phyloP scores from a whole-genome alignment of 106 monocot species.

The Hemerocallis citrina region DNA sequence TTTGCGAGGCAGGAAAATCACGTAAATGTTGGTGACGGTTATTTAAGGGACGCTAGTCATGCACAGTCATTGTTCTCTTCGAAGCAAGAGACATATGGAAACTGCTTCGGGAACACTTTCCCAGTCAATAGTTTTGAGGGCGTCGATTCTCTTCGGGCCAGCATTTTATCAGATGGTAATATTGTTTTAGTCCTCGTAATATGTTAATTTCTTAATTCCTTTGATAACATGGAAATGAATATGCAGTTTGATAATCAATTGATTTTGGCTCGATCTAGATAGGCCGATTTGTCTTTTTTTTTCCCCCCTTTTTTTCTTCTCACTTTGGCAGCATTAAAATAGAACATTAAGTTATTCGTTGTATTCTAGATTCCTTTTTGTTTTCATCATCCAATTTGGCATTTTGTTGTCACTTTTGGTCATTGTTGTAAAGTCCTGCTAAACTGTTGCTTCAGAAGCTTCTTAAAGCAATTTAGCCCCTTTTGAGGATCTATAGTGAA shows the following conservation, averaged over 20 bases:
- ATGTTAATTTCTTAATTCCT: background rate
- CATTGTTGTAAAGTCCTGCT: too few relatives aligned
- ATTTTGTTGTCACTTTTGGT: too few relatives aligned
- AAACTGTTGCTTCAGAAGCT: too few relatives aligned
- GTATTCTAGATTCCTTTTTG: too few relatives aligned
- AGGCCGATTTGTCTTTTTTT: background rate
- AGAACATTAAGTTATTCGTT: background rate
- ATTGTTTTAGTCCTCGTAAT: slow-evolving; percentile 19
- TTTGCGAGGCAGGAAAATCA: slow-evolving; percentile 61
- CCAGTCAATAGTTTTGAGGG: background rate
- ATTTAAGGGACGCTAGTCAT: slow-evolving; percentile 9
- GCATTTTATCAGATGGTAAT: slow-evolving; percentile 12
- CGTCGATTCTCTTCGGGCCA: background rate
- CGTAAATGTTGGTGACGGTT: slow-evolving; percentile 5
- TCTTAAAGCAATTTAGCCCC: too few relatives aligned
- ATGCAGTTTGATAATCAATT: background rate
- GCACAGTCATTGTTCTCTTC: slow-evolving; percentile 1
- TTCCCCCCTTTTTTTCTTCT: background rate
- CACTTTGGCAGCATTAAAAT: background rate
- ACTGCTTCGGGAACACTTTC: slow-evolving; percentile 18
- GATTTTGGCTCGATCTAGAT: background rate
- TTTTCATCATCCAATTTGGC: too few relatives aligned
- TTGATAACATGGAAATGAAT: background rate
- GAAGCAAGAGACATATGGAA: slow-evolving; percentile 11
- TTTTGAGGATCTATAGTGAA: too few relatives aligned